A percentile compares a stretch with the other conserved stretches of the same genome.
Conservation (phyloP, 768 basidiomycete species). For the Tylopilus felleus region DNA sequence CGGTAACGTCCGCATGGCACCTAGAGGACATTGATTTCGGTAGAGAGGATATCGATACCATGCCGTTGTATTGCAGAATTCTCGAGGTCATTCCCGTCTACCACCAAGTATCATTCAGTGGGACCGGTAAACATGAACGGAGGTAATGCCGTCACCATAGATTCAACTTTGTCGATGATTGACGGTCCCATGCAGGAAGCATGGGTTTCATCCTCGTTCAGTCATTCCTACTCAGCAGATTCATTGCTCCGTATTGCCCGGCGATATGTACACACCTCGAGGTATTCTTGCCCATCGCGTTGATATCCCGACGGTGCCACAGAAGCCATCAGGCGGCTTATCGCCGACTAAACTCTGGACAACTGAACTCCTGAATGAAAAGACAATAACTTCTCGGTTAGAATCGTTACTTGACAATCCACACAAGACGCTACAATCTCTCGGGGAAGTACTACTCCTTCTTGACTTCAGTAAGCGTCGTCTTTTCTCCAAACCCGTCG, state of each 20-base stretch:
- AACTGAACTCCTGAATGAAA: background rate
- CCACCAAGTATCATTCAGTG: constrained; percentile 11
- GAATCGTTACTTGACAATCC: background rate
- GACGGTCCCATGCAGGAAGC: background rate
- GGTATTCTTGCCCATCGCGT: background rate
- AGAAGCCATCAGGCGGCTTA: background rate
- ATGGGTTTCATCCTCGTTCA: background rate
- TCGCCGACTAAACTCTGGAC: background rate
- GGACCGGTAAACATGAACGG: constrained; percentile 1
- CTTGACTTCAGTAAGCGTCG: background rate
- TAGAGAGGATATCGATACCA: background rate
- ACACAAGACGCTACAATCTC: background rate
- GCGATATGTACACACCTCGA: background rate
- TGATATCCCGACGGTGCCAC: background rate
- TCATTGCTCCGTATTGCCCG: background rate
- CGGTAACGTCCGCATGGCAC: background rate
- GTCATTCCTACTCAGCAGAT: constrained; percentile 5
- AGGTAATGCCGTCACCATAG: background rate
- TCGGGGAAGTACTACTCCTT: constrained; percentile 5
- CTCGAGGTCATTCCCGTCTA: background rate
- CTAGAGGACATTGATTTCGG: constrained; percentile 8
- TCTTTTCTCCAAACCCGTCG: background rate
- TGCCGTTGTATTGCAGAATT: background rate
- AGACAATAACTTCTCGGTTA: background rate
- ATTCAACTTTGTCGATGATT: background rate